Percentiles rank a stretch among this genome's conserved stretches.
Evolutionary conservation across 345 rosid species (phyloP).

Genomic region (Aethionema arabicum): DNA sequence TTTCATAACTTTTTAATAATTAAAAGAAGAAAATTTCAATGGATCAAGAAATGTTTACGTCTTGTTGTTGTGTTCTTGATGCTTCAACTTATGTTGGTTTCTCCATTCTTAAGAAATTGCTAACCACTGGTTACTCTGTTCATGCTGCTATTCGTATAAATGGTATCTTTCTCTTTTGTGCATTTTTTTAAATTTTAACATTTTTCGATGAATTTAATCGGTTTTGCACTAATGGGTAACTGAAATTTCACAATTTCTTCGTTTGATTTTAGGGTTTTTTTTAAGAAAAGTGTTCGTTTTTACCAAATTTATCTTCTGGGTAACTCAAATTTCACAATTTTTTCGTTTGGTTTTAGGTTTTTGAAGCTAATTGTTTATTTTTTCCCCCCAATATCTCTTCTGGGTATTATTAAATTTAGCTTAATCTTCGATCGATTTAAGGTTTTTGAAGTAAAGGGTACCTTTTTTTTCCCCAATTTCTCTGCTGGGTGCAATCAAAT

Average conservation of each 20-base stretch:
- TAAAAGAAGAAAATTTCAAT: background rate
- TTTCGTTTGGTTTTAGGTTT: too few relatives aligned
- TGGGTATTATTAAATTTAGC: too few relatives aligned
- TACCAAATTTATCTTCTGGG: too few relatives aligned
- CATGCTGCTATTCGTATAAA: conserved; percentile 71
- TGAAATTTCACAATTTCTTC: too few relatives aligned
- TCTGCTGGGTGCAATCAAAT: background rate
- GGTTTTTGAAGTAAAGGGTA: too few relatives aligned
- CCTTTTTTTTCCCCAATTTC: background rate
- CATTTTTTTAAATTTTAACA: background rate
- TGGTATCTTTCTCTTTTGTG: conserved; percentile 36
- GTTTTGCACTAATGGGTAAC: too few relatives aligned
- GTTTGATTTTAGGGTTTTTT: background rate
- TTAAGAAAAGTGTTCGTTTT: background rate
- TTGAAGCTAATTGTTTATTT: too few relatives aligned
- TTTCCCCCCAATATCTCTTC: too few relatives aligned
- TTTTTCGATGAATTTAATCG: background rate
- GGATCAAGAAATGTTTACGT: conserved; percentile 44
- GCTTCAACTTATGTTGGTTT: conserved; percentile 85
- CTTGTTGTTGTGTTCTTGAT: conserved; percentile 73
- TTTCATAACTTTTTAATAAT: background rate
- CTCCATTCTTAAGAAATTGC: conserved; percentile 76
- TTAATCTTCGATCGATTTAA: too few relatives aligned
- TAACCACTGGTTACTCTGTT: conserved; percentile 71
- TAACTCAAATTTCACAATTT: too few relatives aligned